A percentile compares a stretch with the other conserved stretches of the same genome.
Evolutionary conservation across 208 protist species (phyloP).

Genomic region (Lotmaria passim): DNA sequence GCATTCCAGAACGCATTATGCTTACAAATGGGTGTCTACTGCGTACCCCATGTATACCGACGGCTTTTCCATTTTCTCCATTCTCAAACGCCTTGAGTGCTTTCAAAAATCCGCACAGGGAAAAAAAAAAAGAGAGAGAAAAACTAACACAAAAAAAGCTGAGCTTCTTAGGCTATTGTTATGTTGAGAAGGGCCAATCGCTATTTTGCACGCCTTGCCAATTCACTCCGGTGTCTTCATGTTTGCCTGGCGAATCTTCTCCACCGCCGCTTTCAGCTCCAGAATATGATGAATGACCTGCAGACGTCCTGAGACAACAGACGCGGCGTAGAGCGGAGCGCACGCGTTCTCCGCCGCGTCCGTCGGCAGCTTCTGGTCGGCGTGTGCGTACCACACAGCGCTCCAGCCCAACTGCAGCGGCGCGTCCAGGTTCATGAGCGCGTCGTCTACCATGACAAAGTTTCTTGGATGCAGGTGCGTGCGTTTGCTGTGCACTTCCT

Average conservation of each 20-base stretch:
- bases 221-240: conserved; percentile 4
- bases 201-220: too few species aligned
- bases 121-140: too few species aligned
- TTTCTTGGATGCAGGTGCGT: conserved; percentile 31
- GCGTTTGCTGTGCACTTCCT: conserved; percentile 33
- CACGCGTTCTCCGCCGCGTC: conserved; percentile 15
- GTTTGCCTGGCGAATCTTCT: conserved; percentile 28
- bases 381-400: conserved; percentile 74
- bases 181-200: too few species aligned
- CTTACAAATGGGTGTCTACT: too few species aligned
- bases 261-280: conserved; percentile 55
- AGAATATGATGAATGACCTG: conserved; percentile 60
- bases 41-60: too few species aligned
- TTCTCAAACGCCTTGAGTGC: too few species aligned
- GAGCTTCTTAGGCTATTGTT: neutral
- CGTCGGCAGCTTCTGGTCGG: conserved; percentile 29
- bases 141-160: too few species aligned
- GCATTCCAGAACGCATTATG: too few species aligned
- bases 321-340: conserved; percentile 36
- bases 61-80: too few species aligned
- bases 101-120: too few species aligned
- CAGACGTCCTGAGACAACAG: conserved; percentile 35
- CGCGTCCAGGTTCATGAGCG: conserved; percentile 70
- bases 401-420: conserved; percentile 71
- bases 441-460: conserved; percentile 84